Evolutionary conservation across 2,329 filamentous ascomycete genomes (phyloP).

Genomic region (Talaromyces verruculosus): DNA sequence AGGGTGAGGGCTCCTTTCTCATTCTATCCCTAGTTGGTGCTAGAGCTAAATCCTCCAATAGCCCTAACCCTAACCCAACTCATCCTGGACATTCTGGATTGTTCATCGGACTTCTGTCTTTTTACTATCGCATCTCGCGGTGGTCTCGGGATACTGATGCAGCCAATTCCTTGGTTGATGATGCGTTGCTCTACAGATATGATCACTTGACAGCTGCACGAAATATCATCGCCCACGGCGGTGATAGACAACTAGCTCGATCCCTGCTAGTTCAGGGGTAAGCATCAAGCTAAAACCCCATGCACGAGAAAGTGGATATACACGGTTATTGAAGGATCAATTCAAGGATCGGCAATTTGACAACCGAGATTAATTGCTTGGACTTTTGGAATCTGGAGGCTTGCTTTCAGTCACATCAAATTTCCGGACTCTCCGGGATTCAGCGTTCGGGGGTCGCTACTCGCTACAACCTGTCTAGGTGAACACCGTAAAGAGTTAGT

Average conservation of each 20-base stretch:
- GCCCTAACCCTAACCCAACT: neutral
- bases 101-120: too few species aligned
- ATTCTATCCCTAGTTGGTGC: too few species aligned
- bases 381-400: neutral
- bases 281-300: neutral
- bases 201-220: neutral
- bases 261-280: conserved; percentile 9
- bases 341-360: neutral
- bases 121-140: too few species aligned
- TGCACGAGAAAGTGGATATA: neutral
- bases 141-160: too few species aligned
- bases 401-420: neutral
- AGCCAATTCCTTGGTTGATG: neutral
- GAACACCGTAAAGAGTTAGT: neutral
- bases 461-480: neutral
- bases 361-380: neutral
- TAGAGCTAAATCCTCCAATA: too few species aligned
- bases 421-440: neutral
- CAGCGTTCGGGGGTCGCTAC: neutral
- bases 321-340: conserved; percentile 5
- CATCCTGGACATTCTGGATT: too few species aligned
- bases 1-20: too few species aligned
- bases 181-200: neutral
- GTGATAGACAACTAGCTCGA: neutral
- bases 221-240: neutral